Base-by-base conservation (phyloP, 495 filamentous ascomycete genomes). In the Penicillium odoratum region DNA sequence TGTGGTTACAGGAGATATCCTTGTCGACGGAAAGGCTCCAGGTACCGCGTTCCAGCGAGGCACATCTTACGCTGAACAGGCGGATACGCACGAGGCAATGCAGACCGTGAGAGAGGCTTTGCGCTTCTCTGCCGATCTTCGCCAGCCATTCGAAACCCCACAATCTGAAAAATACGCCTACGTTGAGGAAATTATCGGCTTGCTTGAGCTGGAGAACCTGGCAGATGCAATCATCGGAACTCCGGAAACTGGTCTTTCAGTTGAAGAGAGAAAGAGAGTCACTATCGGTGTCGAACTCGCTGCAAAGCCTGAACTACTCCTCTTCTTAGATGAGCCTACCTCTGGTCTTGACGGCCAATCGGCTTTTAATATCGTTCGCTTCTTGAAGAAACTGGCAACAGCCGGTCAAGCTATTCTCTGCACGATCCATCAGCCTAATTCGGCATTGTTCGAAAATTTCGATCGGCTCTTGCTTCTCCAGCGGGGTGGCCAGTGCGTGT, bases 291-390 rank as follows among this genome's bases (percentile, higher is more conserved):
- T 96, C 28, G 92, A 96, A 66, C 78, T 95, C 11, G 91, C 90
- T 4, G 89, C 91, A 7, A 92, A 92, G 64, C 93, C 93, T 0
- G 81, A 93, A 58, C 81, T 97, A 3, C 79, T 96, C 0, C 79
- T 97, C 9, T 97, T 97, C 74, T 73, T 96, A 13, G 92, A 97
- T 61, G 93, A 97, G 64, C 93, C 93, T 0, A 97, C 93, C 1
- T 90, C 86, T 11, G 93, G 93, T 48, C 81, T 97, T 5, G 92
- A 97, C 68, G 86, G 84, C 42, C 91, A 92, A 65, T 85, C 83
- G 55, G 88, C 93, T 4, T 97, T 90, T 77, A 93, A 93, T 58
- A 96, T 96, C 58, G 85, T 96, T 13, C 86, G 89, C 47, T 96
- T 96, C 79, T 72, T 96, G 50, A 86, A 86, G 48, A 96, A 95